Percentiles rank a stretch among this genome's conserved stretches.
Conservation (phyloP, 2,329 filamentous ascomycete genomes). For the Teratosphaeria gauchensis region DNA sequence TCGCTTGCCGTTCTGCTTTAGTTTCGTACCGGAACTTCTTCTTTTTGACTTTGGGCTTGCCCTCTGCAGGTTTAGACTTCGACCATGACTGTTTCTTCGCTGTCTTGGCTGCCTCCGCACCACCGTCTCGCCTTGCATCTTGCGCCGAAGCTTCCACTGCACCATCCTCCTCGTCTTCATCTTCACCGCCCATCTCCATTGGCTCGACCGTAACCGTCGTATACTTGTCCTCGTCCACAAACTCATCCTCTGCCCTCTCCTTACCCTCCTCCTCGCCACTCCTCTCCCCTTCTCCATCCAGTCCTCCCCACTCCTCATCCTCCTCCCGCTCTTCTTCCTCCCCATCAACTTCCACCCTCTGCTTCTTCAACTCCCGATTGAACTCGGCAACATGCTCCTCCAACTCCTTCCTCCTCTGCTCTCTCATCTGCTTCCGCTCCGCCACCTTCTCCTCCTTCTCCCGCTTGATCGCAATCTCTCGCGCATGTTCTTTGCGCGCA, state of each 20-base stretch:
- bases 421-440: slow-evolving; percentile 68
- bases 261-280: slow-evolving; percentile 10
- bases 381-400: slow-evolving; percentile 73
- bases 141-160: no score
- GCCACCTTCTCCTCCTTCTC: slow-evolving; percentile 68
- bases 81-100: slow-evolving; percentile 38
- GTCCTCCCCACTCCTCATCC: not conserved
- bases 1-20: slow-evolving; percentile 65
- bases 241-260: slow-evolving; percentile 62
- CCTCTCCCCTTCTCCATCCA: not conserved
- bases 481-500: slow-evolving; percentile 72
- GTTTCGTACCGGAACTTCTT: slow-evolving; percentile 92
- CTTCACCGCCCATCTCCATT: slow-evolving; percentile 43
- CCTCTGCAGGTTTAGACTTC: slow-evolving; percentile 39
- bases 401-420: slow-evolving; percentile 72
- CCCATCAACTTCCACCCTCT: slow-evolving; percentile 29
- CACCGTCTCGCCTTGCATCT: slow-evolving; percentile 20
- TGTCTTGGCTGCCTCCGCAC: slow-evolving; percentile 18
- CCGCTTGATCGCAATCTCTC: slow-evolving; percentile 67
- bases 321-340: slow-evolving; percentile 15
- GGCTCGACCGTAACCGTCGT: slow-evolving; percentile 91
- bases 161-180: slow-evolving; percentile 20
- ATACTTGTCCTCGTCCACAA: slow-evolving; percentile 90
- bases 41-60: slow-evolving; percentile 54
- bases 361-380: slow-evolving; percentile 57